phyloP scores from a whole-genome alignment of 352 stramenopile species.

The Phytophthora quininea region DNA sequence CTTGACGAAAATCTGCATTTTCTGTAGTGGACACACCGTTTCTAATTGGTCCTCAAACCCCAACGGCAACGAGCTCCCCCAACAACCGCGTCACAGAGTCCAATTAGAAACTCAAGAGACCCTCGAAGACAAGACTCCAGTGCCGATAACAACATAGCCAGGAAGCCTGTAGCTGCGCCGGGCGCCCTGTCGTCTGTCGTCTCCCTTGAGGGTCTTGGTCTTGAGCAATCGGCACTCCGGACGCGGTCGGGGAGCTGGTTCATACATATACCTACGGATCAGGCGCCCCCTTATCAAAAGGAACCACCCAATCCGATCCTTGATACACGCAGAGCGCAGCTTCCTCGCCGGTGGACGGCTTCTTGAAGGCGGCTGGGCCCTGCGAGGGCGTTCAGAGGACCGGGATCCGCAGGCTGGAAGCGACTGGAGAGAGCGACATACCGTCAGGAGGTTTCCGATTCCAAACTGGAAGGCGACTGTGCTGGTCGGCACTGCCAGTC shows the following conservation, averaged over 20 bases:
- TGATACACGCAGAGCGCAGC: slow-evolving; percentile 74
- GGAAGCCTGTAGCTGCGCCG: neutral
- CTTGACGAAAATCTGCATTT: slow-evolving; percentile 97
- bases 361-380: slow-evolving; percentile 24
- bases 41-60: slow-evolving; percentile 23
- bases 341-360: slow-evolving; percentile 49
- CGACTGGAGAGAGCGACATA: slow-evolving; percentile 49
- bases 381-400: slow-evolving; percentile 24
- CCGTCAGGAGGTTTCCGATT: slow-evolving; percentile 84
- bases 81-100: neutral
- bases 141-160: neutral
- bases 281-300: slow-evolving; percentile 16
- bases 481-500: too few species aligned
- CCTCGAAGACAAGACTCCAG: neutral
- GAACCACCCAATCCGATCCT: slow-evolving; percentile 77
- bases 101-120: slow-evolving; percentile 10
- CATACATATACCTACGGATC: slow-evolving; percentile 91
- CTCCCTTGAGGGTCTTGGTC: neutral
- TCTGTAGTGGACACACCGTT: slow-evolving; percentile 39
- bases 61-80: neutral
- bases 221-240: slow-evolving; percentile 7
- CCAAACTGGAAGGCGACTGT: slow-evolving; percentile 53
- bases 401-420: slow-evolving; percentile 35
- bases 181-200: neutral
- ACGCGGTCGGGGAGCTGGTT: slow-evolving; percentile 47